Percentiles rank a stretch among this genome's conserved stretches.
Conservation (phyloP, 352 stramenopile species). For the Thraustochytrium striatum region DNA sequence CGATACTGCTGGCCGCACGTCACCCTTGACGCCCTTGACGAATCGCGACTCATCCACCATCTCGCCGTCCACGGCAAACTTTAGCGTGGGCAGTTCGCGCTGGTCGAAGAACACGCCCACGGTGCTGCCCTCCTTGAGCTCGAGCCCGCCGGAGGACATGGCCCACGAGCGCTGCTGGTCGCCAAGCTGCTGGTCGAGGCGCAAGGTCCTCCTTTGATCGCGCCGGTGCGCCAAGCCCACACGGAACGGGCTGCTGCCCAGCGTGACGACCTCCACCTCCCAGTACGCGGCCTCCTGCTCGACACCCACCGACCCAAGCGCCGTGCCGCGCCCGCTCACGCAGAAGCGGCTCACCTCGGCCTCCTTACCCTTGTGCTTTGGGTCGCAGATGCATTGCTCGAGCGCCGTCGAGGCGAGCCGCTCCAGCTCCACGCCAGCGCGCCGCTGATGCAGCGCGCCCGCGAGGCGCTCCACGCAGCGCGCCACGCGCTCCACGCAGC, state of each 20-base stretch:
- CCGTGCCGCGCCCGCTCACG: not conserved
- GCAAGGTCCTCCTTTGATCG: too few relatives aligned
- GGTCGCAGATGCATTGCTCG: too few relatives aligned
- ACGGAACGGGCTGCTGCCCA: not conserved
- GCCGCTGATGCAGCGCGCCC: not conserved
- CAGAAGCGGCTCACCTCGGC: slow-evolving; percentile 3
- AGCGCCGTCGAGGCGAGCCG: not conserved
- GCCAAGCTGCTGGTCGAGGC: not conserved
- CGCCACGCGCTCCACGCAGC: not conserved
- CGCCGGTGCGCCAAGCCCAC: not conserved
- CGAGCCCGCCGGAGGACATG: not conserved
- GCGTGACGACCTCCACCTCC: slow-evolving; percentile 15
- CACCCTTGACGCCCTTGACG: not conserved
- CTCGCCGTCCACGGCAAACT: not conserved
- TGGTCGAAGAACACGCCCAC: slow-evolving; percentile 16
- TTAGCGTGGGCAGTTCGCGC: not conserved
- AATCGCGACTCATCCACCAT: not conserved
- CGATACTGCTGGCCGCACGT: not conserved
- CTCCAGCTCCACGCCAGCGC: not conserved
- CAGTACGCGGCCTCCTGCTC: slow-evolving; percentile 26
- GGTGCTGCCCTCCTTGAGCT: not conserved
- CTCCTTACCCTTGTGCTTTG: not conserved
- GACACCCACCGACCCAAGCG: not conserved
- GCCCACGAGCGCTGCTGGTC: not conserved
- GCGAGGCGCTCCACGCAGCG: not conserved